phyloP scores from a whole-genome alignment of 306 rosid genomes.

The Ormosia semicastrata region DNA sequence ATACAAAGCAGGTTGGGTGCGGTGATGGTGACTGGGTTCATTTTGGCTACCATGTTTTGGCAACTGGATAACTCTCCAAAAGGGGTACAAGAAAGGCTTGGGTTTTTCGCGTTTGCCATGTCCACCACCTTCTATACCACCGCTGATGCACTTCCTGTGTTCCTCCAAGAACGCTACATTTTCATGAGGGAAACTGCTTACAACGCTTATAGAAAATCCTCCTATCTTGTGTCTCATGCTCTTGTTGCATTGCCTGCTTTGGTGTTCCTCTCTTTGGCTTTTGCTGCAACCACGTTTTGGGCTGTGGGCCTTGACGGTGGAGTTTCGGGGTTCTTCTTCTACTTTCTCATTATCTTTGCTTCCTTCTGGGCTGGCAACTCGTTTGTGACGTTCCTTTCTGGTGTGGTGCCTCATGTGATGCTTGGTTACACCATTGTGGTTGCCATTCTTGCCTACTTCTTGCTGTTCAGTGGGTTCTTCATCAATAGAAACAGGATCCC shows the following conservation, averaged over 20 bases:
- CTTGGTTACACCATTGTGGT: slow-evolving; percentile 86
- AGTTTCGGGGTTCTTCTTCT: slow-evolving; percentile 56
- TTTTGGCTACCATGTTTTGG: slow-evolving; percentile 88
- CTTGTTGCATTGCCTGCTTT: slow-evolving; percentile 54
- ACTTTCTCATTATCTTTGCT: slow-evolving; percentile 62
- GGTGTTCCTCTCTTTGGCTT: slow-evolving; percentile 56
- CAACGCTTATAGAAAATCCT: slow-evolving; percentile 75
- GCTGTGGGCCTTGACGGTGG: slow-evolving; percentile 97
- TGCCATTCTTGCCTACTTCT: slow-evolving; percentile 79
- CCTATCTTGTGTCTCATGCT: slow-evolving; percentile 75
- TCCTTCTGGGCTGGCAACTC: slow-evolving; percentile 95
- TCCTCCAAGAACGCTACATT: slow-evolving; percentile 86
- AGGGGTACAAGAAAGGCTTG: slow-evolving; percentile 83
- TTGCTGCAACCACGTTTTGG: slow-evolving; percentile 71
- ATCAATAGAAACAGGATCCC: slow-evolving; percentile 83
- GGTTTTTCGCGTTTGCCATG: slow-evolving; percentile 96
- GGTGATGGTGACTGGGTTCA: slow-evolving; percentile 78
- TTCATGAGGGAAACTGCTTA: slow-evolving; percentile 93
- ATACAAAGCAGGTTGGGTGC: slow-evolving; percentile 69
- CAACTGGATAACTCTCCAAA: slow-evolving; percentile 67
- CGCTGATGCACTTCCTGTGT: slow-evolving; percentile 88
- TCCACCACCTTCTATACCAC: slow-evolving; percentile 95
- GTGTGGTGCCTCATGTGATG: slow-evolving; percentile 94
- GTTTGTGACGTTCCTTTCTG: slow-evolving; percentile 84
- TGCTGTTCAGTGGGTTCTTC: slow-evolving; percentile 95